phyloP scores from a whole-genome alignment of 2,329 filamentous ascomycete genomes.

The Verticillium albo-atrum region DNA sequence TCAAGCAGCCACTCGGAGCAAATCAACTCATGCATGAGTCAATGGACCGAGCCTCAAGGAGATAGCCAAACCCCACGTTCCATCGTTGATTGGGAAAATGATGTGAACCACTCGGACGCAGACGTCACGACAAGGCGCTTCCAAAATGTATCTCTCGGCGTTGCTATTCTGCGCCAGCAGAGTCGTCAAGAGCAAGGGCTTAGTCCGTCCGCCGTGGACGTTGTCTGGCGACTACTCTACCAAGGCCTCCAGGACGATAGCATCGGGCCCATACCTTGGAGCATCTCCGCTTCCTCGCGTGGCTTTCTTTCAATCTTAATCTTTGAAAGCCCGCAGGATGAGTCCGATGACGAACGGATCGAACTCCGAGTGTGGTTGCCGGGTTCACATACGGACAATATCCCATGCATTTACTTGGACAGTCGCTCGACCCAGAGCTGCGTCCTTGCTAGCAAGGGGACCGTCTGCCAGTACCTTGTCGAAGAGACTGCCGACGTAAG shows the following conservation, averaged over 20 bases:
- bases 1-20: neutral
- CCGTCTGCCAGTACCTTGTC: conserved; percentile 22
- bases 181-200: neutral
- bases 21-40: neutral
- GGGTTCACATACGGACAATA: conserved; percentile 18
- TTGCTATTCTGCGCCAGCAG: neutral
- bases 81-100: neutral
- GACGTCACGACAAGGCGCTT: neutral
- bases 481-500: conserved; percentile 8
- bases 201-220: neutral
- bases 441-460: conserved; percentile 27
- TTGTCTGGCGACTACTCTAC: neutral
- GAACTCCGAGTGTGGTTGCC: conserved; percentile 30
- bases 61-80: neutral
- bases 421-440: conserved; percentile 29
- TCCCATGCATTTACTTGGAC: conserved; percentile 25
- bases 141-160: neutral
- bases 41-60: neutral
- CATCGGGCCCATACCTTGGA: neutral
- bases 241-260: neutral
- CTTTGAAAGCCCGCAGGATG: conserved; percentile 25
- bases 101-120: neutral
- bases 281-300: conserved; percentile 10
- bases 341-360: conserved; percentile 26
- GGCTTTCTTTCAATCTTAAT: conserved; percentile 28